These are phyloP conservation scores for Ustilago hordei DNA, from an alignment of 1,284 basidiomycete species.

Conservation along the genomic window DNA sequence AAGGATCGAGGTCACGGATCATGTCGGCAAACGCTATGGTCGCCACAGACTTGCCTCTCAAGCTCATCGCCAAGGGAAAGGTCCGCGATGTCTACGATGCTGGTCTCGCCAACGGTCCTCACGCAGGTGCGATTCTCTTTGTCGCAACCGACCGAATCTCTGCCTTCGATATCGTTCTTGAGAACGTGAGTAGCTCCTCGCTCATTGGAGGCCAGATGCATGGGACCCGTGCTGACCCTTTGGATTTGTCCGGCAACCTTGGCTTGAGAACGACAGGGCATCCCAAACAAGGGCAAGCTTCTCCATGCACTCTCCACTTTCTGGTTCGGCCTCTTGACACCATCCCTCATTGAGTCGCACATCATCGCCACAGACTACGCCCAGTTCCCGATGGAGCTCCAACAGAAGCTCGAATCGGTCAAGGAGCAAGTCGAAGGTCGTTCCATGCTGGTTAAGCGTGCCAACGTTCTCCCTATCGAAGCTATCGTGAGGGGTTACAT, in stretches of 20 bases:
- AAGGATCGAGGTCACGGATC: background rate
- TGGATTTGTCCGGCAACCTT: background rate
- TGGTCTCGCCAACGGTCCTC: constrained; percentile 45
- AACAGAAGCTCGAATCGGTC: constrained; percentile 40
- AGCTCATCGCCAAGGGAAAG: constrained; percentile 66
- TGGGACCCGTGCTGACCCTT: background rate
- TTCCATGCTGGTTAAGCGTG: constrained; percentile 90
- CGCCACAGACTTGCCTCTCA: constrained; percentile 62
- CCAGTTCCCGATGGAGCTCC: constrained; percentile 56
- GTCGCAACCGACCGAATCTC: constrained; percentile 96
- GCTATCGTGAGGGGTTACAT: constrained; percentile 97
- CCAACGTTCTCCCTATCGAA: constrained; percentile 92
- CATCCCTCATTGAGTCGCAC: constrained; percentile 62
- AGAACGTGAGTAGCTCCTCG: constrained; percentile 43
- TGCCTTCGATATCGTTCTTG: constrained; percentile 86
- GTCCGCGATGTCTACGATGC: constrained; percentile 69
- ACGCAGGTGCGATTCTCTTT: constrained; percentile 75
- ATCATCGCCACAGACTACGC: constrained; percentile 60
- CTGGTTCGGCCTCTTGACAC: constrained; percentile 84
- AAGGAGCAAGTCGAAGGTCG: constrained; percentile 79
- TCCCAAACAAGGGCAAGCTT: constrained; percentile 91
- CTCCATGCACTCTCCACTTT: constrained; percentile 90
- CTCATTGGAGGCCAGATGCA: background rate
- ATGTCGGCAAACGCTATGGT: constrained; percentile 52
- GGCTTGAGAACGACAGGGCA: constrained; percentile 74